Conservation (phyloP, 306 rosid genomes). For the Dicorynia guianensis region DNA sequence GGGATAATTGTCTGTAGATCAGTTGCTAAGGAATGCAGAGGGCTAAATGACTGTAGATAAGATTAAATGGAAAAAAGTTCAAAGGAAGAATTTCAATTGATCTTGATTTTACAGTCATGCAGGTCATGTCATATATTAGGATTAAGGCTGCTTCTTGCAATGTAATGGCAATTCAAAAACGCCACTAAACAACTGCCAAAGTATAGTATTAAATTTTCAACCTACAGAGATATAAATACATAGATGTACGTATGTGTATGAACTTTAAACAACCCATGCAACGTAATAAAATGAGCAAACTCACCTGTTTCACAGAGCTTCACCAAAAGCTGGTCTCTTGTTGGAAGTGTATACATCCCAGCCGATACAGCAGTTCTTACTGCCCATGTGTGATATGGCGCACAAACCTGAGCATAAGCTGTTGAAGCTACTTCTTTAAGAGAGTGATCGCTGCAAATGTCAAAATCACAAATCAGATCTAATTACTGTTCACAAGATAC, state of each 20-base stretch:
- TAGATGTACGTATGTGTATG: neutral
- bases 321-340: constrained; percentile 78
- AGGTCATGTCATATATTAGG: no score
- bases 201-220: constrained; percentile 22
- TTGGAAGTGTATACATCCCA: constrained; percentile 94
- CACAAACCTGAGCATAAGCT: constrained; percentile 86
- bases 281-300: constrained; percentile 29
- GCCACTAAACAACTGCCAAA: neutral
- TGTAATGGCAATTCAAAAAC: neutral
- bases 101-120: no score
- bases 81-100: no score
- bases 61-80: no score
- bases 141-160: no score
- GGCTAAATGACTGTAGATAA: no score
- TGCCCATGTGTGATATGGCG: constrained; percentile 91
- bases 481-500: constrained; percentile 15
- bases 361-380: constrained; percentile 93
- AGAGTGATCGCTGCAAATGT: constrained; percentile 58
- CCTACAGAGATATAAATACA: neutral
- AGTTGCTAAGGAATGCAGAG: no score
- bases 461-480: constrained; percentile 31
- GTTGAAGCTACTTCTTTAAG: constrained; percentile 79
- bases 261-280: constrained; percentile 18
- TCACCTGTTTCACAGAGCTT: constrained; percentile 85
- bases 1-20: no score